Conservation (phyloP, 768 basidiomycete genomes). For the Kwoniella heveanensis region DNA sequence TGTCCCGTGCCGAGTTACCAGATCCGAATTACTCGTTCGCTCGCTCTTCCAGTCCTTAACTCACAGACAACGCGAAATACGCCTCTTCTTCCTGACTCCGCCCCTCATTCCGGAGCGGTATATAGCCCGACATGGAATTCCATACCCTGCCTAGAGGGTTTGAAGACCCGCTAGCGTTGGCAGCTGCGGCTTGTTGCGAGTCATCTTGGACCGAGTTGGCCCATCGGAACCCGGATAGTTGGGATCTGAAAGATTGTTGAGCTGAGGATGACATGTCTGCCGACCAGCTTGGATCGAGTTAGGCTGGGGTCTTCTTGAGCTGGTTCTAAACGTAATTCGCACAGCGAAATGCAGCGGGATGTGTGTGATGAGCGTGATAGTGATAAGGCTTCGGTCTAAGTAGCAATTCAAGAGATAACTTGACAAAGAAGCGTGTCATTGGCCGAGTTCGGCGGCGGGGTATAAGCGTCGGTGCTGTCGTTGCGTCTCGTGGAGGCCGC, state of each 20-base stretch:
- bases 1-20: no score
- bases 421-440: no score
- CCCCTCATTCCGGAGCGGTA: slow-evolving; percentile 80
- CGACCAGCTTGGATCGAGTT: neutral
- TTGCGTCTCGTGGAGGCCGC: no score
- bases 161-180: slow-evolving; percentile 38
- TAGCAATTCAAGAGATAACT: no score
- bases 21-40: no score
- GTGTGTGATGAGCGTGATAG: no score
- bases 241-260: slow-evolving; percentile 52
- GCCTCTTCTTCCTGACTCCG: slow-evolving; percentile 93
- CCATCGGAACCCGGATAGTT: slow-evolving; percentile 56
- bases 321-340: no score
- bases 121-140: slow-evolving; percentile 77
- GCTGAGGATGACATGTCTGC: slow-evolving; percentile 45
- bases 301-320: no score
- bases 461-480: no score
- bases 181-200: slow-evolving; percentile 29
- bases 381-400: no score
- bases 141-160: slow-evolving; percentile 88
- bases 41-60: no score
- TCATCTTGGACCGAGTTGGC: slow-evolving; percentile 56
- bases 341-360: no score
- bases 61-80: slow-evolving; percentile 64
- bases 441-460: neutral